phyloP scores from a whole-genome alignment of 768 basidiomycete species.

The Asterophora parasitica region DNA sequence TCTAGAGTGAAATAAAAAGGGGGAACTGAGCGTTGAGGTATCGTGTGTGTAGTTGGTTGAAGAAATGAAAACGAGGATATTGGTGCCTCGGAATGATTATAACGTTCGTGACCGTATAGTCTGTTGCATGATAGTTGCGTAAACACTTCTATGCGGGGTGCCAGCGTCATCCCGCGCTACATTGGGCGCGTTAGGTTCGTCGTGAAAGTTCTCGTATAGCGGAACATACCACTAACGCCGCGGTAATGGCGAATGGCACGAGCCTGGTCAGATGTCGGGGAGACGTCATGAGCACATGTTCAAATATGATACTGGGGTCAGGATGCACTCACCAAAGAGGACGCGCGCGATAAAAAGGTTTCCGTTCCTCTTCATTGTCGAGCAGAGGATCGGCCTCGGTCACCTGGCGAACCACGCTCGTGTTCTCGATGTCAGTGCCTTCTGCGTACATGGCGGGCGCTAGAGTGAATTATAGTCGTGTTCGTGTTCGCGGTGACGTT shows the following conservation, averaged over 20 bases:
- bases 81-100: slow-evolving; percentile 33
- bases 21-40: slow-evolving; percentile 9
- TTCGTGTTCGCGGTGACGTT: too few relatives aligned
- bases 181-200: slow-evolving; percentile 9
- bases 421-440: slow-evolving; percentile 14
- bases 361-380: slow-evolving; percentile 24
- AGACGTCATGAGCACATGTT: background rate
- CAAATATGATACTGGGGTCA: background rate
- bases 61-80: background rate
- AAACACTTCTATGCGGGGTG: slow-evolving; percentile 75
- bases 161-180: slow-evolving; percentile 84
- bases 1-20: slow-evolving; percentile 27
- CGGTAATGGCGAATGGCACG: slow-evolving; percentile 67
- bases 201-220: background rate
- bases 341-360: slow-evolving; percentile 48
- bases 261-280: slow-evolving; percentile 45
- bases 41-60: slow-evolving; percentile 2
- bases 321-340: slow-evolving; percentile 42
- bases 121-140: slow-evolving; percentile 71
- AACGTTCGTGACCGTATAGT: slow-evolving; percentile 38
- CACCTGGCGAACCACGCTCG: slow-evolving; percentile 10
- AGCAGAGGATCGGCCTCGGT: slow-evolving; percentile 21
- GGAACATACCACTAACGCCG: slow-evolving; percentile 59
- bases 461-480: too few relatives aligned
- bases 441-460: slow-evolving; percentile 17